These are phyloP conservation scores for Sordariomycetes sp. DNA, from an alignment of 2,329 filamentous ascomycete genomes.

Conservation along the genomic window DNA sequence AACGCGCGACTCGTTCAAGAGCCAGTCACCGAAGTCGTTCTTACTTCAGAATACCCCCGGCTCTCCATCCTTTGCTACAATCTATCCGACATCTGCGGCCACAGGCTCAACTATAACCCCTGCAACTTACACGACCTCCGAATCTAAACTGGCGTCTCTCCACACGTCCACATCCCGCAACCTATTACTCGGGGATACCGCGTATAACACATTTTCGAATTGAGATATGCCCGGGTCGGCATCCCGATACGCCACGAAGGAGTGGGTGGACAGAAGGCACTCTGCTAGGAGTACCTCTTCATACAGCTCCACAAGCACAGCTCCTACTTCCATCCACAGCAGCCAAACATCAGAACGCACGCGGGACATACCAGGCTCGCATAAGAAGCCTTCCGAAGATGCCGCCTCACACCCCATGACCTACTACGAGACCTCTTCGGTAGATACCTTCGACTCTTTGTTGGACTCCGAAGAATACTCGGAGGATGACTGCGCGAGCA, in stretches of 20 bases:
- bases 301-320: conserved; percentile 31
- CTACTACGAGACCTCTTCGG: conserved; percentile 43
- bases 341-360: neutral
- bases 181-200: neutral
- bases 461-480: conserved; percentile 34
- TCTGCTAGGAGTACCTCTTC: conserved; percentile 7
- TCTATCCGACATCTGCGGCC: neutral
- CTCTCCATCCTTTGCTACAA: neutral
- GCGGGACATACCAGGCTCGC: neutral
- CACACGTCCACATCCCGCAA: neutral
- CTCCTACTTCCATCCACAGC: conserved; percentile 29
- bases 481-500: conserved; percentile 17
- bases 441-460: conserved; percentile 71
- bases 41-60: no score
- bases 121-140: neutral
- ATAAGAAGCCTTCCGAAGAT: neutral
- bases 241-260: neutral
- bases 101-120: no score
- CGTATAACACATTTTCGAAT: neutral
- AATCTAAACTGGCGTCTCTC: neutral
- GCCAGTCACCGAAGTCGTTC: no score
- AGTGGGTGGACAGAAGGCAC: neutral
- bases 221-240: neutral
- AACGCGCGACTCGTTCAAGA: no score
- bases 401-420: conserved; percentile 25